These are phyloP conservation scores for Lactifluus rugatus DNA, from an alignment of 768 basidiomycete species.

Conservation along the genomic window DNA sequence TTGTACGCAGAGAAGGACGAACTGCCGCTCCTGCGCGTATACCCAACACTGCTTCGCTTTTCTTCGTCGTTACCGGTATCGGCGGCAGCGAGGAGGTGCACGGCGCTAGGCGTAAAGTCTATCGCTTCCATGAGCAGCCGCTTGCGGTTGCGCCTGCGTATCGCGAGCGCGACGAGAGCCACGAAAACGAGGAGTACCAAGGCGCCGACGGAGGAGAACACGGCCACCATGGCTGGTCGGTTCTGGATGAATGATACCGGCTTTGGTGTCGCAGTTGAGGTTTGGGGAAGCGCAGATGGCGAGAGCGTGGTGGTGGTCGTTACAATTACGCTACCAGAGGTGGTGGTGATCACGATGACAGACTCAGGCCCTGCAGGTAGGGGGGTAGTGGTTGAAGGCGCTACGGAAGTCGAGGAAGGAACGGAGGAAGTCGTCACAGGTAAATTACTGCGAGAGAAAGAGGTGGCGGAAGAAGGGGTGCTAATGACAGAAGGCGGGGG, in stretches of 20 bases:
- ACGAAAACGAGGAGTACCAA: conserved; percentile 39
- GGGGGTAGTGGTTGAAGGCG: too few species aligned
- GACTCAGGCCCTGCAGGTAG: neutral
- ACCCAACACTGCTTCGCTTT: neutral
- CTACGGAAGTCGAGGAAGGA: neutral
- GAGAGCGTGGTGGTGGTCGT: conserved; percentile 22
- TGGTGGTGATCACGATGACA: neutral
- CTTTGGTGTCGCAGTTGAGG: conserved; percentile 11
- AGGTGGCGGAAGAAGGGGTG: too few species aligned
- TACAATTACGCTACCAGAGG: conserved; percentile 13
- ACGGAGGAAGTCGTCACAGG: neutral
- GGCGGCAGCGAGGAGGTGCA: neutral
- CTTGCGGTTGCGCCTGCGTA: conserved; percentile 41
- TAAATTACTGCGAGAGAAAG: neutral
- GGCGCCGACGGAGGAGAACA: conserved; percentile 46
- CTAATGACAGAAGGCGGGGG: neutral
- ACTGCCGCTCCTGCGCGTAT: neutral
- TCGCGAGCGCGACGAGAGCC: conserved; percentile 33
- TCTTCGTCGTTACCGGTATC: neutral
- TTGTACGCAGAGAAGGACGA: neutral
- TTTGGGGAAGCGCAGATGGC: conserved; percentile 21
- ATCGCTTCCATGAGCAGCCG: conserved; percentile 22
- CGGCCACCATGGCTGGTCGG: conserved; percentile 49
- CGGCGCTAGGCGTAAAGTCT: conserved; percentile 16
- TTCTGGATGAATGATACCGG: conserved; percentile 48